A percentile compares a stretch with the other conserved stretches of the same genome.
These are phyloP conservation scores for Erigeron philadelphicus DNA, from an alignment of 140 eudicot genomes.

Conservation along the genomic window DNA sequence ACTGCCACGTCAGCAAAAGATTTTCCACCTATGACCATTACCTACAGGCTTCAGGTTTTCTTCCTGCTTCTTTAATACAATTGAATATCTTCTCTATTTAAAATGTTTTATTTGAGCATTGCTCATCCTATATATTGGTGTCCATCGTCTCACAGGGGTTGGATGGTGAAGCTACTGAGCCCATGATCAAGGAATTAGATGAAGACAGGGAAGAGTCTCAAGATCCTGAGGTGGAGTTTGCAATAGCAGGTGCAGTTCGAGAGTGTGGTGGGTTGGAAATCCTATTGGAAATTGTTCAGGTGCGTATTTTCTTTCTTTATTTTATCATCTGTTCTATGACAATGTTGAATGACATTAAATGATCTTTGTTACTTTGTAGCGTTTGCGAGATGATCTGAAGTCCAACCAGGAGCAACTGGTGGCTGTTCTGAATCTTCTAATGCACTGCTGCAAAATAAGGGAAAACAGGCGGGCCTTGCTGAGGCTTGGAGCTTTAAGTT, in stretches of 20 bases:
- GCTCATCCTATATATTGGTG: conserved; percentile 13
- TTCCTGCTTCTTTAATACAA: conserved; percentile 2
- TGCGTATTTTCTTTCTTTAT: conserved; percentile 17
- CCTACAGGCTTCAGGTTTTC: conserved; percentile 95
- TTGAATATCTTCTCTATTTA: not conserved
- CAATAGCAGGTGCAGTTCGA: conserved; percentile 96
- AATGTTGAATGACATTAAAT: conserved; percentile 7
- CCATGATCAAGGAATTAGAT: conserved; percentile 96
- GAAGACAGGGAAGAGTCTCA: conserved; percentile 98
- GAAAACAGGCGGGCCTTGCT: conserved; percentile 85
- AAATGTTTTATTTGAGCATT: conserved; percentile 18
- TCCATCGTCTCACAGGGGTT: conserved; percentile 52
- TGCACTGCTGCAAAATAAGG: conserved; percentile 97
- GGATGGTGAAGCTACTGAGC: conserved; percentile 99
- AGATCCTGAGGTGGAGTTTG: conserved; percentile 98
- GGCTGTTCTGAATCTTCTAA: conserved; percentile 78
- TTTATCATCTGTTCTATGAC: not conserved
- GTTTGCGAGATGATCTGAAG: conserved; percentile 85
- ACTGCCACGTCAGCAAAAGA: conserved; percentile 60
- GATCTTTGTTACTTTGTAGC: conserved; percentile 37
- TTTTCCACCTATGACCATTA: conserved; percentile 90
- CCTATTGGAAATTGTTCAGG: conserved; percentile 82
- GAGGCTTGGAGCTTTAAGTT: conserved; percentile 73
- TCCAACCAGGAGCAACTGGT: conserved; percentile 90
- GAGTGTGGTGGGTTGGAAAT: conserved; percentile 97